Base-by-base conservation (phyloP, 345 rosid genomes). In the Boechera retrofracta region DNA sequence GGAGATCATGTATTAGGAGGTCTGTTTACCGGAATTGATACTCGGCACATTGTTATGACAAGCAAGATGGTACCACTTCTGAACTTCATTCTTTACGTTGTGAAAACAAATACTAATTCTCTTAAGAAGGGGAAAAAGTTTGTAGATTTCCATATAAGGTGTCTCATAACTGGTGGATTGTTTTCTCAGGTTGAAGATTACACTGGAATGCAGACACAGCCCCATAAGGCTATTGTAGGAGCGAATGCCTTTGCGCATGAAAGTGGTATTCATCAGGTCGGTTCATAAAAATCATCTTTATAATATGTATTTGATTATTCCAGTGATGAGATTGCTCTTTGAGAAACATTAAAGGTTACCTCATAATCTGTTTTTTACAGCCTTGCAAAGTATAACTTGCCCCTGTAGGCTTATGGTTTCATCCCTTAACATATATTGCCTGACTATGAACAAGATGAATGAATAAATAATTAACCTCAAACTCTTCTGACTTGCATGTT, bases 141-240 rank as follows among this genome's bases (percentile, higher is more conserved):
- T 38, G 10, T 71, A 3, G 60, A 64, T 71, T 48, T 16, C 42
- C 36, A 16, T 16, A 16, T 16, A 16, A 16, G n/a, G n/a, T n/a
- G n/a, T n/a, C n/a, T n/a, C n/a, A n/a, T 16, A 16, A 31, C 6
- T 29, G 0, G 16, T 66, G 64, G 32, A 48, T 66, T 65, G 41
- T 15, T 65, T 47, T 78, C 9, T 31, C 68, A 95, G 99, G 98
- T 95, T 5, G 99, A 95, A 68, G 99, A 95, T n/a, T 91, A 86
- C 72, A 88, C 97, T 0, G 99, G 98, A 15, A 81, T 95, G 84
- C 86, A 85, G 0, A 83, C 90, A 42, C 98, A 92, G 83, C 98
- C 98, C 3, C 98, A 94, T 82, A 94, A 94, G 82, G 98, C 98
- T 47, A n/a, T n/a, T n/a, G n/a, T n/a, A n/a, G n/a, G n/a, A n/a